Evolutionary conservation across 495 filamentous ascomycete species (phyloP), one percentile per base, ranked within the genome.

Genomic region (Neurospora cerealis): DNA sequence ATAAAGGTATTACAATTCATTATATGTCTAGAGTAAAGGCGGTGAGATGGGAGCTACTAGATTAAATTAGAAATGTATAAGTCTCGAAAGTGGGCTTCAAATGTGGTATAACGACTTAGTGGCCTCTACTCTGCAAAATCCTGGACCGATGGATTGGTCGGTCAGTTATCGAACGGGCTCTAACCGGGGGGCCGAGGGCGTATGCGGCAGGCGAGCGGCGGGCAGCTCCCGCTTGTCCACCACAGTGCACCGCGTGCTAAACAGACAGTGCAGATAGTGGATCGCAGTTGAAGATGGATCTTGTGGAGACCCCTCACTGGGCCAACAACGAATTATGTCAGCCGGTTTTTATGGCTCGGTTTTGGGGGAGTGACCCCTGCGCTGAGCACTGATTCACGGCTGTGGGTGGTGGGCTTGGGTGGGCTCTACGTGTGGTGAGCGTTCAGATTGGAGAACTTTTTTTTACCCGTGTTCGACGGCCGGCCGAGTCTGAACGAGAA

Each of bases 381-480:
- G 69, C 44, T 48, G 39, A 71, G n/a, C 40, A 69, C 54, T 66
- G 38, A 28, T 69, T 71, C 54, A 62, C 54, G 15, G 54, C 28
- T 62, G 24, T 60, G 48, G 44, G 44, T 48, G 44, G 44, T 48
- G 44, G 48, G 48, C 24, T 48, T 48, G 21, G 54, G 54, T 62
- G 54, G 54, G 54, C 54, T 62, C 54, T 28, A 32, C 54, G 24
- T 32, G 54, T 62, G 54, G 54, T 71, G 46, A 77, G 77, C 73
- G 34, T 78, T 75, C 71, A 66, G 70, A 42, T 76, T 74, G 77
- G 79, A 77, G 78, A 80, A 80, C 76, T 77, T 80, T 80, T 78
- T 80, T 78, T 75, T 70, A 39, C 72, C 74, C 77, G 75, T 74
- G 73, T 71, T 72, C 73, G 76, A 76, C 76, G 76, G 74, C 71